Percentiles rank a stretch among this genome's conserved stretches.
phyloP scores from a whole-genome alignment of 306 rosid genomes.

The Dryas drummondii region DNA sequence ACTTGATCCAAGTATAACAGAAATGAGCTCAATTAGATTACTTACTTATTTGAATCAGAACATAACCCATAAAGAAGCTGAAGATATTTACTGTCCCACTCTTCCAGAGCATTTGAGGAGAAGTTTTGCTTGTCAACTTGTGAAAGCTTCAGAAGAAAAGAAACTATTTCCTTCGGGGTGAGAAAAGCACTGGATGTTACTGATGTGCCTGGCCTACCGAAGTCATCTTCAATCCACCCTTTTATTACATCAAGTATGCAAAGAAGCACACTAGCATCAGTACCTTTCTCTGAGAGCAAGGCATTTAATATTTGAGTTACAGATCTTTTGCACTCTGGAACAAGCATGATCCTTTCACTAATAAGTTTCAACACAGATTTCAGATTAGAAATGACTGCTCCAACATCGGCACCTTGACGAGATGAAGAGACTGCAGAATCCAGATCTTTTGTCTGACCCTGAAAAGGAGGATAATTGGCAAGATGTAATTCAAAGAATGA shows the following conservation, averaged over 20 bases:
- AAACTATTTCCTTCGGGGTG: conserved; percentile 78
- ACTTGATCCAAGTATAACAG: conserved; percentile 18
- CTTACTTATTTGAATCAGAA: conserved; percentile 88
- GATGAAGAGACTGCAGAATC: conserved; percentile 92
- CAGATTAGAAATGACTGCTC: conserved; percentile 77
- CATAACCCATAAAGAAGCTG: conserved; percentile 86
- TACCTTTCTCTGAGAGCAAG: conserved; percentile 88
- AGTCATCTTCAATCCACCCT: conserved; percentile 96
- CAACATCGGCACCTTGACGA: conserved; percentile 83
- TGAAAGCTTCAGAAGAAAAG: conserved; percentile 95
- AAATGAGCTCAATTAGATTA: conserved; percentile 18
- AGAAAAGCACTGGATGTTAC: conserved; percentile 63
- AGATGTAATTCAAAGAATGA: conserved; percentile 11
- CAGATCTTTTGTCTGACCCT: conserved; percentile 86
- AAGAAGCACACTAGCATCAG: conserved; percentile 90
- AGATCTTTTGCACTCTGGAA: conserved; percentile 79
- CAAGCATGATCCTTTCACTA: conserved; percentile 87
- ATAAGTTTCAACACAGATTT: conserved; percentile 85
- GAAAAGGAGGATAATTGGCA: conserved; percentile 29
- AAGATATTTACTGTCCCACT: conserved; percentile 90
- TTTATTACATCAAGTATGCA: conserved; percentile 95
- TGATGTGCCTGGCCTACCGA: conserved; percentile 72
- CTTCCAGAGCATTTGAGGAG: conserved; percentile 62
- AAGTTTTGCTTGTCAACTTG: conserved; percentile 85
- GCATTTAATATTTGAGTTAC: conserved; percentile 83